Conservation (phyloP, 352 stramenopile genomes). For the Globisporangium recalcitrans region DNA sequence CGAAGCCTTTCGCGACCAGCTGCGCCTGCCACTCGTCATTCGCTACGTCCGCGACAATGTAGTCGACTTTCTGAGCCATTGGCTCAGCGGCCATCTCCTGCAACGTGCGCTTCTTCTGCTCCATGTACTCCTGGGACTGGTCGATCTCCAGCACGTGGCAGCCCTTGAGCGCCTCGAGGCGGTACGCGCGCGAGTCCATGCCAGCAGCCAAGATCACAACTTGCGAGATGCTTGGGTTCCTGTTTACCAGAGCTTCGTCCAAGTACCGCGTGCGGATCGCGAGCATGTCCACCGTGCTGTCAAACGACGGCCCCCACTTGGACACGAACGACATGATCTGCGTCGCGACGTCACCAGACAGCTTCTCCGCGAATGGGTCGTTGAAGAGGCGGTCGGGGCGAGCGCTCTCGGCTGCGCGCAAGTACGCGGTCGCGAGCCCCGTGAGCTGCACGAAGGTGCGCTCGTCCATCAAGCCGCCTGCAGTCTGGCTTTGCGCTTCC, state of each 20-base stretch:
- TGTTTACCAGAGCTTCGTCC: slow-evolving; percentile 14
- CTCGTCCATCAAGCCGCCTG: neutral
- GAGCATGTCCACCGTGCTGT: slow-evolving; percentile 9
- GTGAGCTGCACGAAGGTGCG: slow-evolving; percentile 12
- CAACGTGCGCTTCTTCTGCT: slow-evolving; percentile 15
- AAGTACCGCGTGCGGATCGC: slow-evolving; percentile 22
- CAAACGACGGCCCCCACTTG: slow-evolving; percentile 8
- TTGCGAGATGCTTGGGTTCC: slow-evolving; percentile 11
- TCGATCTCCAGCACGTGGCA: slow-evolving; percentile 20
- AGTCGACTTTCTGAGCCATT: slow-evolving; percentile 14
- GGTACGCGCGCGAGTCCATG: slow-evolving; percentile 20
- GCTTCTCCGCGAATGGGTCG: slow-evolving; percentile 18
- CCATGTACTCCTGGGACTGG: slow-evolving; percentile 10
- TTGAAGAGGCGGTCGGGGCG: slow-evolving; percentile 18
- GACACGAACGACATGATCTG: slow-evolving; percentile 2
- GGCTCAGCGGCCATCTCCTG: neutral
- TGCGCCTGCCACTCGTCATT: slow-evolving; percentile 16
- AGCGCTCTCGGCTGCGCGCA: slow-evolving; percentile 18
- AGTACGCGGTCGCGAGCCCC: slow-evolving; percentile 14
- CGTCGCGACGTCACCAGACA: slow-evolving; percentile 10
- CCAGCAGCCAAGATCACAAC: slow-evolving; percentile 19
- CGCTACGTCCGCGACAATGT: slow-evolving; percentile 16
- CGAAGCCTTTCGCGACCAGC: slow-evolving; percentile 9
- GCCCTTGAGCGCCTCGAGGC: slow-evolving; percentile 13
- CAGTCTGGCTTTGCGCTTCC: neutral